Conservation (phyloP, 2,329 filamentous ascomycete species). For the Lizonia empirigonia region DNA sequence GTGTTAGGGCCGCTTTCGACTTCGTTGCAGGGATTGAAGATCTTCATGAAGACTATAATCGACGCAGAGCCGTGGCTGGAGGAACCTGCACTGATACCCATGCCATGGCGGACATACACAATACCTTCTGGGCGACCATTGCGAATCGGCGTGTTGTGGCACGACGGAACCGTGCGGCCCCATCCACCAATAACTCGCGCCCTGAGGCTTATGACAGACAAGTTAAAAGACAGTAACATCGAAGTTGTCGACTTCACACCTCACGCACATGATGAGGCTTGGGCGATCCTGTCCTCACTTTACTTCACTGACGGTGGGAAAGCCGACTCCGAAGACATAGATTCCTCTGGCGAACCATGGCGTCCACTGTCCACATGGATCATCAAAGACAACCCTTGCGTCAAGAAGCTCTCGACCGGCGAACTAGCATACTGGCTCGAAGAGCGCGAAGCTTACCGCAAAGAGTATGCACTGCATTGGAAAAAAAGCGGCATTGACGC, state of each 20-base stretch:
- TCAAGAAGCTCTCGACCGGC: slow-evolving; percentile 48
- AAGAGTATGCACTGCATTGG: slow-evolving; percentile 55
- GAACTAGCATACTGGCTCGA: slow-evolving; percentile 52
- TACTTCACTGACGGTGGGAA: slow-evolving; percentile 64
- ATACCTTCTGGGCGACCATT: slow-evolving; percentile 44
- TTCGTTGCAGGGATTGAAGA: slow-evolving; percentile 57
- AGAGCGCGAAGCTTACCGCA: slow-evolving; percentile 53
- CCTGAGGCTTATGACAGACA: slow-evolving; percentile 54
- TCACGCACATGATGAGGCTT: slow-evolving; percentile 57
- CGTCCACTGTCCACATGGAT: slow-evolving; percentile 65
- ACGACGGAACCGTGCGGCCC: slow-evolving; percentile 68
- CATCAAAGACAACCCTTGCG: slow-evolving; percentile 59
- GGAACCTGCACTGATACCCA: slow-evolving; percentile 64
- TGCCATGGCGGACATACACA: slow-evolving; percentile 58
- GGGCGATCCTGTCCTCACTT: slow-evolving; percentile 51
- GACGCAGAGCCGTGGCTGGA: slow-evolving; percentile 60
- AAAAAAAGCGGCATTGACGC: slow-evolving; percentile 59
- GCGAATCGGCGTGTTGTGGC: slow-evolving; percentile 66
- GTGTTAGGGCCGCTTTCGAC: slow-evolving; percentile 62
- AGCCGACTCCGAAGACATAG: slow-evolving; percentile 59
- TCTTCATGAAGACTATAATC: slow-evolving; percentile 61
- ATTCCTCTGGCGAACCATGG: slow-evolving; percentile 62
- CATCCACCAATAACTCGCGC: slow-evolving; percentile 69
- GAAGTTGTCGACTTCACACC: slow-evolving; percentile 60
- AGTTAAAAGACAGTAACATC: slow-evolving; percentile 54